Percentiles rank a stretch among this genome's conserved stretches.
Evolutionary conservation across 768 basidiomycete species (phyloP).

Genomic region (Coprinopsis sp.): DNA sequence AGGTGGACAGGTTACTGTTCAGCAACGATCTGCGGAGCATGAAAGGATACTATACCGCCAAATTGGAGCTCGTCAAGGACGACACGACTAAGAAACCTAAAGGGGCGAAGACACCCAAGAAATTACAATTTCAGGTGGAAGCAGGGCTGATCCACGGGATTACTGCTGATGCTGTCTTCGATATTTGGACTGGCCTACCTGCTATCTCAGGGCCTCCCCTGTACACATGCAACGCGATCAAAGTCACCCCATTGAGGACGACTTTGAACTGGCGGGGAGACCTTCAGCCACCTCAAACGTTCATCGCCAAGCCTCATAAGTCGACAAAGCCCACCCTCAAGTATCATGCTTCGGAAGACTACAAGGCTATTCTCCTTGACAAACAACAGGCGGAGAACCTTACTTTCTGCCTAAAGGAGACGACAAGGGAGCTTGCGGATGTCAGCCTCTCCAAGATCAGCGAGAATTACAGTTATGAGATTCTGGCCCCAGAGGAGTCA

Average conservation of each 20-base stretch:
- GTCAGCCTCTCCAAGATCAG: background rate
- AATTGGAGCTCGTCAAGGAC: background rate
- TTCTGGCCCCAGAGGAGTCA: background rate
- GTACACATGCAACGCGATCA: background rate
- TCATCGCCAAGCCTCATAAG: background rate
- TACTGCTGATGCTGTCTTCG: background rate
- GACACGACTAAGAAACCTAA: background rate
- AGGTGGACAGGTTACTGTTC: constrained; percentile 10
- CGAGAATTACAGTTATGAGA: background rate
- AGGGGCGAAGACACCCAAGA: background rate
- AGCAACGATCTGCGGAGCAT: constrained; percentile 2
- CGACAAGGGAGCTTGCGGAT: background rate
- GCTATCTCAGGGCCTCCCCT: background rate
- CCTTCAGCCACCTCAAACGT: background rate
- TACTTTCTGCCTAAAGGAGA: background rate
- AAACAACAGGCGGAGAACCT: background rate
- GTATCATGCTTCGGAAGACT: background rate
- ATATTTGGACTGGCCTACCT: background rate
- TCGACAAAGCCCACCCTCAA: background rate
- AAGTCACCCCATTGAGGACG: background rate
- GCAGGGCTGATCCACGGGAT: background rate
- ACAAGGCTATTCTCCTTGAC: background rate
- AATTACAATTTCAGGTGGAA: background rate
- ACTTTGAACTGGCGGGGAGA: background rate
- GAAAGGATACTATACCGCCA: background rate